Evolutionary conservation across 78 protist species (phyloP), one percentile per base, ranked within the genome.

Genomic region (Neovahlkampfia damariscottae): DNA sequence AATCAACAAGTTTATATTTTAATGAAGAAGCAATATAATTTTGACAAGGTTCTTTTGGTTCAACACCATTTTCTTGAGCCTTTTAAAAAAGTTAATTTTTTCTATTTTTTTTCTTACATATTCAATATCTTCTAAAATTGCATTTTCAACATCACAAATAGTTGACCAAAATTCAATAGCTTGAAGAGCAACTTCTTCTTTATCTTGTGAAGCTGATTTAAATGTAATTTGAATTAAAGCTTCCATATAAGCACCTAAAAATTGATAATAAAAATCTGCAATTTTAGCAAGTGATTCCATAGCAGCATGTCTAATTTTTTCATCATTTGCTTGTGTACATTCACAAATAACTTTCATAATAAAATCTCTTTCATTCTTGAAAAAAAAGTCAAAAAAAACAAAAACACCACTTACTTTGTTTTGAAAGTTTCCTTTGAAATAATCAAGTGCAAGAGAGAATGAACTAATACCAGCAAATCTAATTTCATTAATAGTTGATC

Each of bases 141-240:
- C 79, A 30, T 30, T 41, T 31, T 76, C 79, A 30, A 30, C 58
- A 9, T 95, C 98, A 67, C 91, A 84, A 3, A 93, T 58, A 3
- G 91, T 66, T n/a, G 90, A 71, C 98, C 98, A 95, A 86, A 95
- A 91, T 72, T 91, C 96, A 72, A 95, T 77, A 1, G 95, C 94
- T 50, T 90, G 96, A 71, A 85, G 73, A 1, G 59, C 87, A 1
- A 91, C 89, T 28, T 58, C 84, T 27, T 87, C 96, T 32, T 68
- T 76, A 50, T 75, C 90, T 6, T 8, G 31, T 59, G 72, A 2
- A 68, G 92, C 84, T 3, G 87, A 82, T 1, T 39, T 8, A 9
- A 76, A 19, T 27, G 94, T 89, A 34, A 86, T 30, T 87, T 82
- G 29, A 38, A 34, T 70, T 9, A 87, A 36, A 6, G 71, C 74